These are phyloP conservation scores for Colletotrichum sp. DNA, from an alignment of 2,329 filamentous ascomycete genomes.

Conservation along the genomic window DNA sequence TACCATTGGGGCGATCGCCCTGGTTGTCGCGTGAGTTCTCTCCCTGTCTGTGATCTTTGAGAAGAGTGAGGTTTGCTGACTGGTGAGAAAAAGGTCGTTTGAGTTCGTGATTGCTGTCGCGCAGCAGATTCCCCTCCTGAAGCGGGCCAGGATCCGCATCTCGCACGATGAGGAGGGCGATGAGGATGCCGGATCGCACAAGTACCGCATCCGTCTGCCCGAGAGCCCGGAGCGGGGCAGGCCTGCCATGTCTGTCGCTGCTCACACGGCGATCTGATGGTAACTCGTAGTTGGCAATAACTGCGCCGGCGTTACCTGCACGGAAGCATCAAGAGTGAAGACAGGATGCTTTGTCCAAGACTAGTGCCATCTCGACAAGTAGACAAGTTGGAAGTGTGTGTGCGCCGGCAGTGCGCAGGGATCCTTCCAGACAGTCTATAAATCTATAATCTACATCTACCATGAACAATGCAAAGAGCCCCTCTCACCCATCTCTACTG, in stretches of 20 bases:
- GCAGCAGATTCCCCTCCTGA: slow-evolving; percentile 3
- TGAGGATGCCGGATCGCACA: not conserved
- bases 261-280: not conserved
- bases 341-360: not conserved
- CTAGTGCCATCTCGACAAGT: not conserved
- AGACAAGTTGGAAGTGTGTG: not conserved
- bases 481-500: not conserved
- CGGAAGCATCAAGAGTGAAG: not conserved
- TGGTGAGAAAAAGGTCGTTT: not conserved
- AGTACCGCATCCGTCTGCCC: slow-evolving; percentile 15
- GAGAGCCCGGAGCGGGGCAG: slow-evolving; percentile 4
- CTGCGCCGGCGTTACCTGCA: not conserved
- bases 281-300: not conserved
- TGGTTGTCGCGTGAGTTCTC: not conserved
- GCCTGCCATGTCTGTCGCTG: not conserved
- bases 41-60: too few species aligned
- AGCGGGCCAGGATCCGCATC: slow-evolving; percentile 5
- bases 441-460: not conserved
- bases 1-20: not conserved
- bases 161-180: slow-evolving; percentile 1
- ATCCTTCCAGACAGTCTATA: not conserved
- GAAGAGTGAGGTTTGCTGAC: not conserved
- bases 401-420: not conserved
- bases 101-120: slow-evolving; percentile 1
- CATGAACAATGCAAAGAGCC: fast-evolving